A percentile compares a stretch with the other conserved stretches of the same genome.
Evolutionary conservation across 768 basidiomycete genomes (phyloP).

Genomic region (Sistotremastrum niveocremeum): DNA sequence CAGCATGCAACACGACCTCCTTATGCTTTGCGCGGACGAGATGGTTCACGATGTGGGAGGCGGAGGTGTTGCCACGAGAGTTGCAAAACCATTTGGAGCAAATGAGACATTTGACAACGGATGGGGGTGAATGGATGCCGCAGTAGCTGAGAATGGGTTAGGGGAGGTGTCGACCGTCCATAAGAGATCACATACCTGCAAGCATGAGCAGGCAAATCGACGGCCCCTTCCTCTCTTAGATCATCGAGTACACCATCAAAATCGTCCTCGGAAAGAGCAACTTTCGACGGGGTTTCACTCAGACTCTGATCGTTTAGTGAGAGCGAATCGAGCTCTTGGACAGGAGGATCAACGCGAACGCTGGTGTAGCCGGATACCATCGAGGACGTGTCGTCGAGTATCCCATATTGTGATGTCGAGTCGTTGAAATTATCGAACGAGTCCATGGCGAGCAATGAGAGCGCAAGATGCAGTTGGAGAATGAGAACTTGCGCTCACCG

Average conservation of each 20-base stretch:
- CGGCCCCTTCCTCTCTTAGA: conserved; percentile 62
- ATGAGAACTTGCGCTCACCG: too few species aligned
- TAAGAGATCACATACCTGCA: conserved; percentile 59
- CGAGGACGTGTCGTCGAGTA: conserved; percentile 12
- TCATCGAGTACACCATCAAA: conserved; percentile 86
- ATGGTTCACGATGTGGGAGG: conserved; percentile 98
- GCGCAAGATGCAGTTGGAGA: too few species aligned
- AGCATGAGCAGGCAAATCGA: conserved; percentile 83
- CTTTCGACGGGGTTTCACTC: conserved; percentile 14
- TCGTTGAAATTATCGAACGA: conserved; percentile 9
- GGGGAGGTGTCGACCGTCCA: conserved; percentile 2
- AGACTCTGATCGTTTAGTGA: conserved; percentile 2
- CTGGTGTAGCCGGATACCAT: conserved; percentile 15
- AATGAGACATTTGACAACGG: conserved; percentile 88
- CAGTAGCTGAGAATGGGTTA: conserved; percentile 57
- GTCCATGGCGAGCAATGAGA: conserved; percentile 1
- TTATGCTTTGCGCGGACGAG: conserved; percentile 98
- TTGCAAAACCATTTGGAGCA: conserved; percentile 99
- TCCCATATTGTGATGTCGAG: conserved; percentile 14
- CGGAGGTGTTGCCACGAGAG: conserved; percentile 92
- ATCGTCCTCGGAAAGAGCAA: conserved; percentile 53
- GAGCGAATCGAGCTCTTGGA: conserved; percentile 10
- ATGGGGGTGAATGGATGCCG: conserved; percentile 93
- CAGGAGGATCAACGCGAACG: conserved; percentile 5
- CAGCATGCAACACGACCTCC: conserved; percentile 92